Conservation (phyloP, 2,329 filamentous ascomycete genomes). For the Sarocladium kiliense region DNA sequence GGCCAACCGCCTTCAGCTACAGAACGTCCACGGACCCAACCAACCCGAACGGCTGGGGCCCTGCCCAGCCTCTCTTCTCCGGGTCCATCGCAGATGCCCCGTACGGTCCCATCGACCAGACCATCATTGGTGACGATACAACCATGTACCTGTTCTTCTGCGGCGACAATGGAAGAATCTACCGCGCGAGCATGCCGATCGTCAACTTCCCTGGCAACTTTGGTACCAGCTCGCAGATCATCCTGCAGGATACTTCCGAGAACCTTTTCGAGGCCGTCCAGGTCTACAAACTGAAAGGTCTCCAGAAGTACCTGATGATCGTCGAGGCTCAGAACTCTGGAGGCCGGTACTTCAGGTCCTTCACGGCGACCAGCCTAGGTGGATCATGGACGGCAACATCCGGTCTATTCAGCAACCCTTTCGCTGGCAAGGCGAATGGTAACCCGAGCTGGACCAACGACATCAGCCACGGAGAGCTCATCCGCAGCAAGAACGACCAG, state of each 20-base stretch:
- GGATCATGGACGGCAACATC: slow-evolving; percentile 52
- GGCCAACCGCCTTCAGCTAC: slow-evolving; percentile 52
- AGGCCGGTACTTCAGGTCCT: slow-evolving; percentile 58
- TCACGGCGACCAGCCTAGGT: slow-evolving; percentile 49
- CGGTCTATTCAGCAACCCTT: slow-evolving; percentile 33
- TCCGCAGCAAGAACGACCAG: slow-evolving; percentile 51
- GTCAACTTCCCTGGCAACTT: slow-evolving; percentile 55
- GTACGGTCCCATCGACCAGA: slow-evolving; percentile 55
- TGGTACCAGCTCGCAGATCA: slow-evolving; percentile 38
- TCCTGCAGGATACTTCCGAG: slow-evolving; percentile 47
- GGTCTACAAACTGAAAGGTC: slow-evolving; percentile 52
- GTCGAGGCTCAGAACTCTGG: slow-evolving; percentile 51
- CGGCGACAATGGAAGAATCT: slow-evolving; percentile 60
- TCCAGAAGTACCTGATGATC: slow-evolving; percentile 56
- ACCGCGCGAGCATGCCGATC: slow-evolving; percentile 56
- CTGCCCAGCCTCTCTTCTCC: slow-evolving; percentile 46
- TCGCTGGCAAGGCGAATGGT: slow-evolving; percentile 59
- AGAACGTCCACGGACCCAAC: slow-evolving; percentile 50
- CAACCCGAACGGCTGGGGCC: slow-evolving; percentile 50
- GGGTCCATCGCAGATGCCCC: slow-evolving; percentile 47
- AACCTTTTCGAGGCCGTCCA: slow-evolving; percentile 61
- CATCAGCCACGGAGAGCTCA: slow-evolving; percentile 57
- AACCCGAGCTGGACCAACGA: slow-evolving; percentile 60
- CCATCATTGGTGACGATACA: slow-evolving; percentile 51
- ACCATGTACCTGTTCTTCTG: slow-evolving; percentile 63